phyloP scores from a whole-genome alignment of 2,329 filamentous ascomycete species.

The Fusarium sp. region DNA sequence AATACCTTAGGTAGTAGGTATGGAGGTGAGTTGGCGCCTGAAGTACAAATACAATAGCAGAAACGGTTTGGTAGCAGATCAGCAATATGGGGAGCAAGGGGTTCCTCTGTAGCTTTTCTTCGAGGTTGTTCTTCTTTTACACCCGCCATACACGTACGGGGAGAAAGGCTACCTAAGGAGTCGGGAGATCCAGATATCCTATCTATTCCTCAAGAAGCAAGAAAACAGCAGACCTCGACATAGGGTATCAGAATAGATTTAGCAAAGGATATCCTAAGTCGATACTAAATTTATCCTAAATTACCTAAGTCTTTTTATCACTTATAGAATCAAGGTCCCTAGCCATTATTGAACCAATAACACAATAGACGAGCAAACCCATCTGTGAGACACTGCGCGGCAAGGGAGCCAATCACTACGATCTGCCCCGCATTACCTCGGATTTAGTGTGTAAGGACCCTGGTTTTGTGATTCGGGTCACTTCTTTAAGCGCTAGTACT shows the following conservation, averaged over 20 bases:
- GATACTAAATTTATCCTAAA: no score
- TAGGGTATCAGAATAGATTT: no score
- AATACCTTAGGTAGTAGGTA: not conserved
- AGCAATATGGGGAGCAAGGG: not conserved
- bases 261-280: no score
- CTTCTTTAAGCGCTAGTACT: not conserved
- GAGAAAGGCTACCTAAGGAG: not conserved
- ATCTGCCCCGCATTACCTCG: not conserved
- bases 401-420: slow-evolving; percentile 3
- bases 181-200: not conserved
- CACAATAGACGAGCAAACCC: not conserved
- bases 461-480: not conserved
- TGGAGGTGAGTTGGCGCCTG: not conserved
- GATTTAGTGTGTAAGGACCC: not conserved
- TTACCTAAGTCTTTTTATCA: no score
- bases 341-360: not conserved
- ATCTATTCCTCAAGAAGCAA: no score
- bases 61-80: not conserved
- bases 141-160: not conserved
- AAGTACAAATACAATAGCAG: not conserved
- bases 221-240: no score
- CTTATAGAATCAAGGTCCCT: no score
- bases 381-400: slow-evolving; percentile 14
- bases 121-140: not conserved
- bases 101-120: not conserved